Evolutionary conservation across 2,329 filamentous ascomycete species (phyloP).

Genomic region (Emergomyces orientalis): DNA sequence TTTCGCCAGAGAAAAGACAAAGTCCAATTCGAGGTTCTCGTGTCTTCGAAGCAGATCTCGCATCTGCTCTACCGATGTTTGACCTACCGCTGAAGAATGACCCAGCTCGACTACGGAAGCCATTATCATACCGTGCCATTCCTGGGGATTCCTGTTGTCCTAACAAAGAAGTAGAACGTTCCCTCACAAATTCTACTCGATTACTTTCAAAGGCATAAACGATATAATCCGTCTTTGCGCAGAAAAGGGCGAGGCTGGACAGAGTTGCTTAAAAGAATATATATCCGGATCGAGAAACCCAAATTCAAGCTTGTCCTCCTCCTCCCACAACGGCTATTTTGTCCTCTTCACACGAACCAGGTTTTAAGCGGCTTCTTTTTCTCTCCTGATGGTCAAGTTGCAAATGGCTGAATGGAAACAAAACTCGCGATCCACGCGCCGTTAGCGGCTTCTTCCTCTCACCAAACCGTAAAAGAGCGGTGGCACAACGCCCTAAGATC

Average conservation of each 20-base stretch:
- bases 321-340: neutral
- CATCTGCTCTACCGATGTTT: neutral
- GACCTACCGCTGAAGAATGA: slow-evolving; percentile 8
- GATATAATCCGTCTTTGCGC: neutral
- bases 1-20: slow-evolving; percentile 6
- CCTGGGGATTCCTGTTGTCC: neutral
- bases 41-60: neutral
- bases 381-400: neutral
- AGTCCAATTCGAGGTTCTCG: slow-evolving; percentile 1
- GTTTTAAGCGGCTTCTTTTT: neutral
- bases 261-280: neutral
- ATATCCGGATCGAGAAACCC: neutral
- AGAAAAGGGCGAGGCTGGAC: neutral
- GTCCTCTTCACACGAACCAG: neutral
- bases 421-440: slow-evolving; percentile 2
- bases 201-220: neutral
- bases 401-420: neutral
- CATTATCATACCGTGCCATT: neutral
- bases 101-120: slow-evolving; percentile 4
- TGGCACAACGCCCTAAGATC: neutral
- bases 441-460: neutral
- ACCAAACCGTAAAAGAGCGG: neutral
- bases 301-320: neutral
- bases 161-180: slow-evolving; percentile 1
- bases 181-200: neutral